Evolutionary conservation across 257 asterid genomes (phyloP), one percentile per base, ranked within the genome.

Genomic region (Nicotiana attenuata): DNA sequence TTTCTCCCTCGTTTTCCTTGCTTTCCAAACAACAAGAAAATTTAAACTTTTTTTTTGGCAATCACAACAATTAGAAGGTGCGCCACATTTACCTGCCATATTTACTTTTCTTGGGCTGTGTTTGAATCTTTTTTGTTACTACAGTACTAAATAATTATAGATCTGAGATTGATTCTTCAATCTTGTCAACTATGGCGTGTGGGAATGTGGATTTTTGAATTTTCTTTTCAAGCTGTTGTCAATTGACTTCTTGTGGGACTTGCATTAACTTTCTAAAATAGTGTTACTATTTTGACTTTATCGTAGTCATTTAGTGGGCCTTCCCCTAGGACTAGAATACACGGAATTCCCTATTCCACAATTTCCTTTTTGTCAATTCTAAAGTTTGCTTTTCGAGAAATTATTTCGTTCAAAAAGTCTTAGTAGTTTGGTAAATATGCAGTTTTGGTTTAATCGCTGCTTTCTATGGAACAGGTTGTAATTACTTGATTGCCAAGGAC

Each of bases 151-250:
- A 13, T 20, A 13, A 73, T 50, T 47, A 50, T 50, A 73, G 63
- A 73, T 73, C 79, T 73, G 79, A 50, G 16, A 47, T 73, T 73
- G 79, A 14, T 73, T 73, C 59, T 73, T 15, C 22, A 73, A 50
- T 47, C 22, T 73, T 73, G 79, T 24, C 20, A 47, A 15, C 59
- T 47, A 24, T 17, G 35, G 15, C 20, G 1, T 31, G 5, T 73
- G 24, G 45, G 28, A 47, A 22, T 73, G 38, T 47, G 38, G 3
- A 50, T 7, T 24, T 24, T 65, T 41, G 0, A 69, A 22, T 38
- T 38, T 20, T 22, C 29, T 71, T 71, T 69, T 71, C 35, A 6
- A 71, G 78, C 1, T 14, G 14, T 69, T 71, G 55, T 13, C 14
- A 5, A 26, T 28, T 64, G 41, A 64, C 71, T 64, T 61, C 11